phyloP scores from a whole-genome alignment of 75 land plant genomes.

The Pinus tabuliformis region DNA sequence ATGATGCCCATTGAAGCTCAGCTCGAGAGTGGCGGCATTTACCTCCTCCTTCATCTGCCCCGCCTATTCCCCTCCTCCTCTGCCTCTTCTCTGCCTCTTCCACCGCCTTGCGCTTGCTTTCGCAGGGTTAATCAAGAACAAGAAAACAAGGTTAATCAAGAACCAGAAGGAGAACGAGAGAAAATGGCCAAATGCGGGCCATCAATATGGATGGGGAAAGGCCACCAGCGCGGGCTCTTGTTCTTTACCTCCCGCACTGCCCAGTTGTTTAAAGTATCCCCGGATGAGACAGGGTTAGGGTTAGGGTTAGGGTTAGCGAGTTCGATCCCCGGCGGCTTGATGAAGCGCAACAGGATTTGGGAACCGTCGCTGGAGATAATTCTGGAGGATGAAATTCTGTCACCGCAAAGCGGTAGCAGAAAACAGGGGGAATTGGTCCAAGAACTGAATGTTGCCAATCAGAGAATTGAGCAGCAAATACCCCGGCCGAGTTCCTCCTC shows the following conservation, averaged over 20 bases:
- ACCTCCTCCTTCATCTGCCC: slow-evolving; percentile 2
- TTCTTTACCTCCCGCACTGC: background rate
- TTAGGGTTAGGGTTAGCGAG: background rate
- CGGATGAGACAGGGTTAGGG: too few relatives aligned
- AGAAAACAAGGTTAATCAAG: too few relatives aligned
- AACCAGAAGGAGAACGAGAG: background rate
- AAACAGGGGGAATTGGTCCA: too few relatives aligned
- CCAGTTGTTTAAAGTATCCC: background rate
- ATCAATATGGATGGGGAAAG: background rate
- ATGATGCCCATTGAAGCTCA: slow-evolving; percentile 8
- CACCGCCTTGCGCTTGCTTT: background rate
- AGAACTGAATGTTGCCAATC: too few relatives aligned
- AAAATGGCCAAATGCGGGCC: background rate
- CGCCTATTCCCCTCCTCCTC: slow-evolving; percentile 8
- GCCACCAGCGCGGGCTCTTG: background rate
- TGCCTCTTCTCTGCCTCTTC: background rate
- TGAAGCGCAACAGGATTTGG: slow-evolving; percentile 8
- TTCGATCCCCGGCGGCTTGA: background rate
- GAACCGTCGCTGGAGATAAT: slow-evolving; percentile 11
- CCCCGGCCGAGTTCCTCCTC: too few relatives aligned
- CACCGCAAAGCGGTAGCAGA: too few relatives aligned
- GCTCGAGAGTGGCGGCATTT: slow-evolving; percentile 6
- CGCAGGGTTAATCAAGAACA: background rate
- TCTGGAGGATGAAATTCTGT: too few relatives aligned
- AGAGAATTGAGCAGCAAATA: too few relatives aligned